Conservation (phyloP, 805 yeast species). For the Lipomyces anomalus region DNA sequence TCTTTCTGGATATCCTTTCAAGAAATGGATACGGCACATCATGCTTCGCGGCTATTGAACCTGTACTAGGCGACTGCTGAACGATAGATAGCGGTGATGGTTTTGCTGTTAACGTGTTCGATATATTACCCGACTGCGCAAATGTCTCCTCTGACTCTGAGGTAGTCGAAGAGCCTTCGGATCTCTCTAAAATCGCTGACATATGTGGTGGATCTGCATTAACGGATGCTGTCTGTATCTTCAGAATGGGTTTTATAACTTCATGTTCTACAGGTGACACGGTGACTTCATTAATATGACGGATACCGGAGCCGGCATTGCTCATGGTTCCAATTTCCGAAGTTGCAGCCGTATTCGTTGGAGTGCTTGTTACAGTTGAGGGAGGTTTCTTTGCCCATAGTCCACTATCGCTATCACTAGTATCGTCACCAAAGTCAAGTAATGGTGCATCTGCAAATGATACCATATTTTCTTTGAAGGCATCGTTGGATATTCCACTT, state of each 20-base stretch:
- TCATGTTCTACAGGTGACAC: not conserved
- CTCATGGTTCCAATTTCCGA: slow-evolving; percentile 6
- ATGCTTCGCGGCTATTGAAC: not conserved
- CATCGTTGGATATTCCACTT: slow-evolving; percentile 38
- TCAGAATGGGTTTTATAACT: no score
- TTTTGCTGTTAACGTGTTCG: not conserved
- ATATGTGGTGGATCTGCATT: not conserved
- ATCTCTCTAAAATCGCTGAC: slow-evolving; percentile 18
- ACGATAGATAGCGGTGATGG: no score
- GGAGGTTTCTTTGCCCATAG: slow-evolving; percentile 51
- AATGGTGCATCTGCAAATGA: slow-evolving; percentile 71
- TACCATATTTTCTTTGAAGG: slow-evolving; percentile 65
- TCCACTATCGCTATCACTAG: slow-evolving; percentile 38
- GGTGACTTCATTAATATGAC: no score
- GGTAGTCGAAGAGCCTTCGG: slow-evolving; percentile 10
- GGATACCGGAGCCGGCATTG: not conserved
- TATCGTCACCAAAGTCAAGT: slow-evolving; percentile 29
- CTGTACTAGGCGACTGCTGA: not conserved
- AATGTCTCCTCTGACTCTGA: slow-evolving; percentile 10
- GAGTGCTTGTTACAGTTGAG: slow-evolving; percentile 2
- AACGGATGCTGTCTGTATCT: not conserved
- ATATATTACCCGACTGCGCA: not conserved
- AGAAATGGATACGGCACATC: not conserved
- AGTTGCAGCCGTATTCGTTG: slow-evolving; percentile 2
- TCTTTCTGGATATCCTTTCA: not conserved